Evolutionary conservation across 257 asterid species (phyloP).

Genomic region (Solanum paucissectum): DNA sequence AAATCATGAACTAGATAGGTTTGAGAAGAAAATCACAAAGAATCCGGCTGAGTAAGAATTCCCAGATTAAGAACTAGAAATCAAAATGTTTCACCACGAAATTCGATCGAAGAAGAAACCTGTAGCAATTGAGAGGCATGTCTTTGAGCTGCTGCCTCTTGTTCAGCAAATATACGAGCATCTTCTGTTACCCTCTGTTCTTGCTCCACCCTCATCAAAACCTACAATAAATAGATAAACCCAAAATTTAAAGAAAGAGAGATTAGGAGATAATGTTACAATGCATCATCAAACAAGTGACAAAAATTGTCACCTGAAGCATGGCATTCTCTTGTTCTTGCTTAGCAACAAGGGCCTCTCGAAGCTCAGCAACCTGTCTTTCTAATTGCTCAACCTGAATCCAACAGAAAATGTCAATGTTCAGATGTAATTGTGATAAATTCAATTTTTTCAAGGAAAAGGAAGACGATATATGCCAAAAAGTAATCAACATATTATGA

Average conservation of each 20-base stretch:
- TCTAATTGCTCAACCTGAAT: slow-evolving; percentile 89
- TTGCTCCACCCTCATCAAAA: slow-evolving; percentile 95
- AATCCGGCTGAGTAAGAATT: not conserved
- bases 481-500: not conserved
- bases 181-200: slow-evolving; percentile 98
- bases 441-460: not conserved
- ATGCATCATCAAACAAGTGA: not conserved
- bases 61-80: not conserved
- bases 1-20: not conserved
- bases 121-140: slow-evolving; percentile 83
- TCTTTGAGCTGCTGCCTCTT: slow-evolving; percentile 97
- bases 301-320: slow-evolving; percentile 58
- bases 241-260: not conserved
- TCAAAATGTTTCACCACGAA: not conserved
- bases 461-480: not conserved
- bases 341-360: slow-evolving; percentile 69
- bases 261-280: not conserved
- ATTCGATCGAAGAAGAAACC: slow-evolving; percentile 25
- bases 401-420: slow-evolving; percentile 2
- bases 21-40: not conserved
- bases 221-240: slow-evolving; percentile 26
- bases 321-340: slow-evolving; percentile 97
- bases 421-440: not conserved
- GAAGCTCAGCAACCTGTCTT: slow-evolving; percentile 53
- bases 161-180: slow-evolving; percentile 94